Base-by-base conservation (phyloP, 2,329 filamentous ascomycete species). In the Colletotrichum karsti region DNA sequence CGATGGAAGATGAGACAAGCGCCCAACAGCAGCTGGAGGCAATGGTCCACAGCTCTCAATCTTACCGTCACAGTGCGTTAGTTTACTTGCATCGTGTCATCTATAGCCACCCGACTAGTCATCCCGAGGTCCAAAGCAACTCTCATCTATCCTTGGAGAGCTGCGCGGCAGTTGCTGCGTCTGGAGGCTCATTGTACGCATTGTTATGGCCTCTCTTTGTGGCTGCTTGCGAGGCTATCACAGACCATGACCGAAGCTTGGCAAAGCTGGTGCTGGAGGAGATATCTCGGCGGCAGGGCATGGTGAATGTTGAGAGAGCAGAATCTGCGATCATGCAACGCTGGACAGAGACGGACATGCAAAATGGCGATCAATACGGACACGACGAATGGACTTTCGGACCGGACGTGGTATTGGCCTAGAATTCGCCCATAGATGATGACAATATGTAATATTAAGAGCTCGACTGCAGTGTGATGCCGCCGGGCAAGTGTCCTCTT, bases 41-140 rank as follows among this genome's bases (percentile, higher is more conserved):
- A 1, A 56, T 56, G 53, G 22, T 24, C 7, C 33, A 56, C 15
- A 56, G 41, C 2, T 15, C 53, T 5, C 53, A 33, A 7, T 33
- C 53, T 8, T 56, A 56, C 7, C 53, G 53, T 9, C 35, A 56
- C 2, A 56, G 53, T 24, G 53, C 53, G 13, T 33, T 56, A 20
- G 15, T 56, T 0, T 56, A 56, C 22, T 12, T 42, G 8, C 18
- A 42, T 4, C 20, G 35, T 1, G 18, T 3, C 26, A 15, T 56
- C 8, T 56, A 56, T 7, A 18, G 24, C 1, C n/a, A 42, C 24
- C 35, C 33, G 8, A 9, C 6, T 5, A 20, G 22, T 0, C 53
- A 28, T 15, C 53, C 53, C 8, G 35, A 56, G 22, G 24, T 56
- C 22, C 53, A 56, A 0, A 39, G 24, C 5, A 26, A 41, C 53